Percentiles rank a stretch among this genome's conserved stretches.
Conservation (phyloP, 495 filamentous ascomycete genomes). For the Lichenothelia convexa region DNA sequence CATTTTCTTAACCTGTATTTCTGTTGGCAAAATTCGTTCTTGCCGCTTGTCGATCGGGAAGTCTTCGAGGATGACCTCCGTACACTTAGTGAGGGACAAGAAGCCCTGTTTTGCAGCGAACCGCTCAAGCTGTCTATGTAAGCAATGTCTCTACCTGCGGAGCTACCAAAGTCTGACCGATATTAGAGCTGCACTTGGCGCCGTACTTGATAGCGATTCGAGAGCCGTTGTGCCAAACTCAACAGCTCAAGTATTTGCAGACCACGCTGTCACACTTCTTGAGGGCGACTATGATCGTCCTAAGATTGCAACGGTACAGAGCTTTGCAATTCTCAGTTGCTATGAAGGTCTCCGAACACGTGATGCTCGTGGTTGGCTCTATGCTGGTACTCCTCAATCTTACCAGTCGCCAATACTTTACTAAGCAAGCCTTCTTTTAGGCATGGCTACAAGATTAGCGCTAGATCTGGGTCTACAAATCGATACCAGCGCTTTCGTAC, state of each 20-base stretch:
- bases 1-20: slow-evolving; percentile 33
- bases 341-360: slow-evolving; percentile 29
- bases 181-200: slow-evolving; percentile 28
- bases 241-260: slow-evolving; percentile 30
- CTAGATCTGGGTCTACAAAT: slow-evolving; percentile 32
- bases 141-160: slow-evolving; percentile 1
- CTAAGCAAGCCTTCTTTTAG: not conserved
- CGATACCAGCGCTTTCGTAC: slow-evolving; percentile 29
- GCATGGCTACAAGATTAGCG: slow-evolving; percentile 32
- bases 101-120: slow-evolving; percentile 32
- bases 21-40: slow-evolving; percentile 32
- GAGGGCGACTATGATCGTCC: slow-evolving; percentile 33
- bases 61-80: slow-evolving; percentile 25
- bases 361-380: slow-evolving; percentile 34
- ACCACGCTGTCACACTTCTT: slow-evolving; percentile 29
- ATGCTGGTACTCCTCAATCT: slow-evolving; percentile 20
- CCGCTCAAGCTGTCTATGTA: slow-evolving; percentile 33
- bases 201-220: slow-evolving; percentile 26
- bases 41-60: slow-evolving; percentile 31
- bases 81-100: slow-evolving; percentile 6
- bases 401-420: too few species aligned
- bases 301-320: slow-evolving; percentile 32
- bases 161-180: not conserved
- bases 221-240: slow-evolving; percentile 30
- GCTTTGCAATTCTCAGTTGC: slow-evolving; percentile 29